Base-by-base conservation (phyloP, 805 yeast species). In the Yarrowia bubula region DNA sequence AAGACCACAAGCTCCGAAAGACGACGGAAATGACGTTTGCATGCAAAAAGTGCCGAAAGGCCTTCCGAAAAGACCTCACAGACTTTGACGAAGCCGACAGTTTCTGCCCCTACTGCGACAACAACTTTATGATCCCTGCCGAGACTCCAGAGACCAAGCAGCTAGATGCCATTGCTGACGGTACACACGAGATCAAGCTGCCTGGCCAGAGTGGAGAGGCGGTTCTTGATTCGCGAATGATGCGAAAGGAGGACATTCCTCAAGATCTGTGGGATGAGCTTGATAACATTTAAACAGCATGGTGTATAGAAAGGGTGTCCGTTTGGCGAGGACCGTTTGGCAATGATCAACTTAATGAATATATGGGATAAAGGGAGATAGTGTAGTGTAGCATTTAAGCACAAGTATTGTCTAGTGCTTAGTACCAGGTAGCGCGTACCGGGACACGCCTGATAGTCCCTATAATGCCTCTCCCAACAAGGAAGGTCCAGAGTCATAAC, bases 51-150 rank as follows among this genome's bases (percentile, higher is more conserved):
- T 74, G 77, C 68, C 65, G 67, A 37, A 72, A 72, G 55, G 76
- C 76, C 10, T 74, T 74, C 68, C 68, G 77, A 53, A 73, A 73
- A 67, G 75, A 74, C 46, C 65, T 74, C 57, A 67, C 71, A 8
- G 76, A 74, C 46, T 74, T 74, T 38, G 77, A 74, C 64, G 77
- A 74, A 39, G 48, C 75, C 2, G 77, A 74, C 65, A 68, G 72
- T n/a, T 74, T 66, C 67, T 74, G 77, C 53, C 77, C 77, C 2
- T 70, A 74, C 65, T 74, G 76, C 51, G 77, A 74, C 57, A 73
- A 71, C 61, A 72, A 71, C 66, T 73, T 70, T 61, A 69, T 74
- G 66, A 67, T 74, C n/a, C 74, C 73, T 14, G 68, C 70, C 6
- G 67, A 62, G 13, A 66, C 70, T 1, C 66, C 64, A 32, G 64